Percentiles rank a stretch among this genome's conserved stretches.
Conservation (phyloP, 495 filamentous ascomycete species). For the Neurospora intermedia region DNA sequence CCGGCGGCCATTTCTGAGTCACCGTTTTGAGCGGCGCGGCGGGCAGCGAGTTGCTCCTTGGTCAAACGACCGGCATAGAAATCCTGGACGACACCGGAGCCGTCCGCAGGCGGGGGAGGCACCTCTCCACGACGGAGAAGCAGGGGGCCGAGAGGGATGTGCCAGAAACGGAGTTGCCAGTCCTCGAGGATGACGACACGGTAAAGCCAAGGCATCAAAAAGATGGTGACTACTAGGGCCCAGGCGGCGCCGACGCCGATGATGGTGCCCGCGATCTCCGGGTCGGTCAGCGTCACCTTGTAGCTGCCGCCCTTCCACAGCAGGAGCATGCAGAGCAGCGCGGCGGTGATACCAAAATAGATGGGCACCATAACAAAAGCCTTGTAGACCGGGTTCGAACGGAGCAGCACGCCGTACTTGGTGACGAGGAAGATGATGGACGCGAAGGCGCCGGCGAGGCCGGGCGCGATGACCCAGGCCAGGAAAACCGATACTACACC, state of each 20-base stretch:
- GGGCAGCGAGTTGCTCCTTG: slow-evolving; percentile 35
- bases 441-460: slow-evolving; percentile 41
- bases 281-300: slow-evolving; percentile 35
- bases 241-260: slow-evolving; percentile 9
- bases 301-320: slow-evolving; percentile 43
- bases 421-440: slow-evolving; percentile 52
- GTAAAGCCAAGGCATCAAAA: slow-evolving; percentile 54
- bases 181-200: slow-evolving; percentile 48
- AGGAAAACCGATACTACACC: slow-evolving; percentile 36
- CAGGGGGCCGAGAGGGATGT: slow-evolving; percentile 47
- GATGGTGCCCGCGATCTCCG: slow-evolving; percentile 8
- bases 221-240: slow-evolving; percentile 17
- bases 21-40: slow-evolving; percentile 17
- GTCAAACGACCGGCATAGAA: slow-evolving; percentile 44
- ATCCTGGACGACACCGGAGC: slow-evolving; percentile 32
- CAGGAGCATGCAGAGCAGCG: slow-evolving; percentile 54
- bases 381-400: slow-evolving; percentile 44
- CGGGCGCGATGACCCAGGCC: slow-evolving; percentile 52
- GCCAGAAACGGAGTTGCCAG: slow-evolving; percentile 44
- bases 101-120: slow-evolving; percentile 29
- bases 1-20: neutral
- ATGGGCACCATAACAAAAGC: slow-evolving; percentile 48
- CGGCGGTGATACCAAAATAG: slow-evolving; percentile 51
- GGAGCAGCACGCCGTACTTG: slow-evolving; percentile 52
- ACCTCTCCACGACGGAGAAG: slow-evolving; percentile 41